A percentile compares a stretch with the other conserved stretches of the same genome.
Evolutionary conservation across 2,329 filamentous ascomycete genomes (phyloP).

Genomic region (Fusarium phyllophilum): DNA sequence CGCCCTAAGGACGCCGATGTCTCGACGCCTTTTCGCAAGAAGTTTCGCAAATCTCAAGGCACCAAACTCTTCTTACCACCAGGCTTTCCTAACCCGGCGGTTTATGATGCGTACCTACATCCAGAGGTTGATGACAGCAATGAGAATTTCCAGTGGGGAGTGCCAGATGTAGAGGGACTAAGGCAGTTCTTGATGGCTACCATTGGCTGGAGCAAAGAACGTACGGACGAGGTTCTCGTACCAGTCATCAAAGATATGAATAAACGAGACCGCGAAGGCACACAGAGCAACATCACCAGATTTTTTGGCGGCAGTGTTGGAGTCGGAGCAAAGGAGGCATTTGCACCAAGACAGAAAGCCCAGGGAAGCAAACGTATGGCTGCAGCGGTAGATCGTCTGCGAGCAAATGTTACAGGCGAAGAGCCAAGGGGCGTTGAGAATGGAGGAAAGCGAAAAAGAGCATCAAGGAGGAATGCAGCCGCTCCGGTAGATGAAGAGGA

Average conservation of each 20-base stretch:
- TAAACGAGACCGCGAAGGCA: slow-evolving; percentile 84
- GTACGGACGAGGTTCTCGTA: slow-evolving; percentile 94
- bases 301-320: slow-evolving; percentile 85
- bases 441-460: slow-evolving; percentile 40
- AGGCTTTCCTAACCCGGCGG: slow-evolving; percentile 79
- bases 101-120: slow-evolving; percentile 83
- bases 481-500: slow-evolving; percentile 32
- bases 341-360: slow-evolving; percentile 73
- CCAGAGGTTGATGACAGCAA: slow-evolving; percentile 86
- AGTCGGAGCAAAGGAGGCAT: slow-evolving; percentile 71
- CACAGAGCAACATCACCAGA: slow-evolving; percentile 94
- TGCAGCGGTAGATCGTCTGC: slow-evolving; percentile 75
- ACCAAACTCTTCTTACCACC: slow-evolving; percentile 88
- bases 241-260: slow-evolving; percentile 98
- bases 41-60: slow-evolving; percentile 82
- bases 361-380: slow-evolving; percentile 79
- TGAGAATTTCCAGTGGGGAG: slow-evolving; percentile 91
- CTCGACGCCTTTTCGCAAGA: slow-evolving; percentile 76
- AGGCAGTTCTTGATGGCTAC: slow-evolving; percentile 88
- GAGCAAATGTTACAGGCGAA: slow-evolving; percentile 49
- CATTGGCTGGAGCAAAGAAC: slow-evolving; percentile 90
- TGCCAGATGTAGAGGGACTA: slow-evolving; percentile 89
- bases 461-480: slow-evolving; percentile 24
- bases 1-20: slow-evolving; percentile 72
- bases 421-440: slow-evolving; percentile 5